Conservation (phyloP, 2,329 filamentous ascomycete genomes). For the Podosphaera aphanis region DNA sequence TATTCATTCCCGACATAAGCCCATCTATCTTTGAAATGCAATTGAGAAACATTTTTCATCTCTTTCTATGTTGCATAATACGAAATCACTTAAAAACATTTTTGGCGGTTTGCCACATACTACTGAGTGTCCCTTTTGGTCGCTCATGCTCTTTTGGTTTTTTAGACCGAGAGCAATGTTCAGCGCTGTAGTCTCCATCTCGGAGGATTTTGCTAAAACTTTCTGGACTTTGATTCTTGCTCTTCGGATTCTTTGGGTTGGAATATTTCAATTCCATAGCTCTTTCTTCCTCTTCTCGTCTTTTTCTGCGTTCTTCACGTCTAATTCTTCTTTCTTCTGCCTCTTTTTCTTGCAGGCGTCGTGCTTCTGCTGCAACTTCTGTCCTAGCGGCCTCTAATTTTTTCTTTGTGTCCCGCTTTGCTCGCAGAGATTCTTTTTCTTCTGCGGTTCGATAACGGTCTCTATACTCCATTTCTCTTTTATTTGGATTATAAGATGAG, state of each 20-base stretch:
- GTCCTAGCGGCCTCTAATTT: background rate
- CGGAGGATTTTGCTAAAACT: too few species aligned
- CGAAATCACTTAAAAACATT: slow-evolving; percentile 3
- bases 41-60: too few species aligned
- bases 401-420: background rate
- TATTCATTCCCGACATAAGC: too few species aligned
- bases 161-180: slow-evolving; percentile 1
- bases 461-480: background rate
- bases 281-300: background rate
- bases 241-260: too few species aligned
- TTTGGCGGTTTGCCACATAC: slow-evolving; percentile 4
- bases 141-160: slow-evolving; percentile 4
- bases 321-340: background rate
- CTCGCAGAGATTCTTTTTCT: background rate
- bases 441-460: background rate
- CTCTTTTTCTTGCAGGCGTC: background rate
- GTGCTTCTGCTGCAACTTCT: background rate
- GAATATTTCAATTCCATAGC: background rate
- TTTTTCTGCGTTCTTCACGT: background rate
- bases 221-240: too few species aligned
- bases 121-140: slow-evolving; percentile 3
- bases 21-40: too few species aligned
- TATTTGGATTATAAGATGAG: background rate
- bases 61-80: too few species aligned
- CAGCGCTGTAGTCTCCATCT: background rate